Conservation (phyloP, 805 yeast species). For the Saturnispora ahearnii region DNA sequence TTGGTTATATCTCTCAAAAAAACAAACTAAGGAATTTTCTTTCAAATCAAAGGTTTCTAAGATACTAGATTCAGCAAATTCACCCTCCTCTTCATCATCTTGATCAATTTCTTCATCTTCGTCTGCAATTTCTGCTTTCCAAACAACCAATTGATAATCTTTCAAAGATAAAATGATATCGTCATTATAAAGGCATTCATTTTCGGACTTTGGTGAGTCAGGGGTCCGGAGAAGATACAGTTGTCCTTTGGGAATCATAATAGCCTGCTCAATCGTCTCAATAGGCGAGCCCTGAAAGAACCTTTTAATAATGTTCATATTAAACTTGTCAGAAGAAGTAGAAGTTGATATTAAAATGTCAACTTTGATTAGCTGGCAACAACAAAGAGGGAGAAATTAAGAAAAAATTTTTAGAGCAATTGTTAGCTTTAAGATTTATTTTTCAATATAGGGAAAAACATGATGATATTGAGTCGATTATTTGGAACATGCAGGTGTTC, state of each 20-base stretch:
- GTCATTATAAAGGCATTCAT: constrained; percentile 75
- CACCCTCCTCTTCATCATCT: constrained; percentile 33
- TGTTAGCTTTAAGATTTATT: no score
- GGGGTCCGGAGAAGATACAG: constrained; percentile 66
- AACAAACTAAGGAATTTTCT: constrained; percentile 48
- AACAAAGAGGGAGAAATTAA: neutral
- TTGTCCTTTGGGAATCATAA: constrained; percentile 70
- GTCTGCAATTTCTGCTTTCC: constrained; percentile 62
- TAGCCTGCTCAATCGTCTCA: constrained; percentile 46
- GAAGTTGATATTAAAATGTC: neutral
- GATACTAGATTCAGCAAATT: constrained; percentile 36
- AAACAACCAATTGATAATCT: constrained; percentile 50
- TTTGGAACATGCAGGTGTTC: neutral
- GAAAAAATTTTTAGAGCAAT: neutral
- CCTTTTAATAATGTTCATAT: constrained; percentile 66
- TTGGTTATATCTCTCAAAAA: constrained; percentile 40
- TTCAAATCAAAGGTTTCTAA: constrained; percentile 67
- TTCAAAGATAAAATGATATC: constrained; percentile 43
- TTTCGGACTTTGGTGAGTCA: constrained; percentile 76
- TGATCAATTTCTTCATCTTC: constrained; percentile 39
- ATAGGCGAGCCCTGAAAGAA: constrained; percentile 32
- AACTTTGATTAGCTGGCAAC: neutral
- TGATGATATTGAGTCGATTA: neutral
- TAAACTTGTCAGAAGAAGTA: neutral
- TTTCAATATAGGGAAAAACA: neutral